Evolutionary conservation across 1,284 basidiomycete species (phyloP).

Genomic region (Porogramme epimiltina): DNA sequence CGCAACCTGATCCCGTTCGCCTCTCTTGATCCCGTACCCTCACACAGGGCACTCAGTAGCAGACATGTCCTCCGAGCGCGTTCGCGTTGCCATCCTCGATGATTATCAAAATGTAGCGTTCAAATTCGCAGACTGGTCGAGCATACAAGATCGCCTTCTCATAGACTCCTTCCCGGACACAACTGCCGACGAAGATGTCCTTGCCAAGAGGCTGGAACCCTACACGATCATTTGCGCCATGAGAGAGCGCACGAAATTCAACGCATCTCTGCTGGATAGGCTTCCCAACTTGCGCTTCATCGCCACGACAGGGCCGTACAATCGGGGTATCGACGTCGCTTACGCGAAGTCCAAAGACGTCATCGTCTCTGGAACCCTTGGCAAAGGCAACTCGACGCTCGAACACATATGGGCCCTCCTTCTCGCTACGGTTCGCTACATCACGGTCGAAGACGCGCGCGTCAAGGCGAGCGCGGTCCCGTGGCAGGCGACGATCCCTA

Average conservation of each 20-base stretch:
- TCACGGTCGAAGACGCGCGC: constrained; percentile 54
- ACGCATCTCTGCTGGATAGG: constrained; percentile 47
- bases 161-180: constrained; percentile 56
- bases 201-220: constrained; percentile 49
- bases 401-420: constrained; percentile 73
- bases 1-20: too few relatives aligned
- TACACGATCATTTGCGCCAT: constrained; percentile 67
- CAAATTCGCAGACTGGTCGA: constrained; percentile 53
- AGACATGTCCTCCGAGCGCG: constrained; percentile 18
- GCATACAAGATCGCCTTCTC: constrained; percentile 38
- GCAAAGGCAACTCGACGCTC: constrained; percentile 47
- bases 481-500: constrained; percentile 60
- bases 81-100: constrained; percentile 58
- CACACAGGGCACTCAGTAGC: constrained; percentile 4
- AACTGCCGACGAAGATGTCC: constrained; percentile 48
- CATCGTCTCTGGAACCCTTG: constrained; percentile 55
- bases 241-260: constrained; percentile 67
- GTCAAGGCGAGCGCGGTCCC: constrained; percentile 46
- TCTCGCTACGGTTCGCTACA: constrained; percentile 53
- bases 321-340: constrained; percentile 50
- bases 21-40: not conserved
- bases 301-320: constrained; percentile 56
- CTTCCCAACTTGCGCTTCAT: constrained; percentile 62
- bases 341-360: constrained; percentile 54
- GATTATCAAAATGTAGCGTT: constrained; percentile 62